Base-by-base conservation (phyloP, 2,329 filamentous ascomycete genomes). In the Dactylellina haptotyla region DNA sequence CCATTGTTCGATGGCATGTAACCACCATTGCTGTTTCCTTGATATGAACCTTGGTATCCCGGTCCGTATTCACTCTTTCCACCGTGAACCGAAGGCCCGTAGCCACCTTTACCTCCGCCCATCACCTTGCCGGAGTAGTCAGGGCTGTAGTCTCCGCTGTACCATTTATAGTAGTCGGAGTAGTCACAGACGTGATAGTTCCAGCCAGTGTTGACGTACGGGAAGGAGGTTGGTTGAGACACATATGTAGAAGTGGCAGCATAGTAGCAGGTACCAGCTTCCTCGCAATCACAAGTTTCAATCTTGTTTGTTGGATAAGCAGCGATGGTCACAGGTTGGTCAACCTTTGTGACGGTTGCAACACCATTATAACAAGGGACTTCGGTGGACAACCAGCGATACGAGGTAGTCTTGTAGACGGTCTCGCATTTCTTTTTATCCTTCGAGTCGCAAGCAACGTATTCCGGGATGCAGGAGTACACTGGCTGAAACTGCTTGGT, bases 401-500 rank as follows among this genome's bases (percentile, higher is more conserved):
- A 73, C 5, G 69, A 73, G 16, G 37, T 62, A 1, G 69, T 73
- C 20, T 65, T 56, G 41, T 73, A 73, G 28, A 66, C 39, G 1
- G 69, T 73, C 25, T 66, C 34, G 41, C 69, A 73, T 14, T 73
- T 73, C 34, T 43, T 41, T 23, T 41, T 73, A n/a, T 73, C 14
- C 16, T 73, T 66, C 16, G 69, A 66, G 28, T 66, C 61, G 41
- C 69, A 73, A 14, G 37, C 61, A 12, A 66, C 61, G 14, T 73
- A 73, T 1, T 66, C 69, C 30, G 69, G 69, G 53, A 54, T 73
- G 28, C 61, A 73, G n/a, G 69, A 43, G 39, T 66, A 48, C 12
- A 73, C 56, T 28, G 69, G 61, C 26, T 66, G 69, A 48, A 73
- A 73, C 28, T 73, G 69, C 30, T 50, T 66, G 20, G 69, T 66